Conservation (phyloP, 495 filamentous ascomycete genomes). For the Aspergillus ostianus region DNA sequence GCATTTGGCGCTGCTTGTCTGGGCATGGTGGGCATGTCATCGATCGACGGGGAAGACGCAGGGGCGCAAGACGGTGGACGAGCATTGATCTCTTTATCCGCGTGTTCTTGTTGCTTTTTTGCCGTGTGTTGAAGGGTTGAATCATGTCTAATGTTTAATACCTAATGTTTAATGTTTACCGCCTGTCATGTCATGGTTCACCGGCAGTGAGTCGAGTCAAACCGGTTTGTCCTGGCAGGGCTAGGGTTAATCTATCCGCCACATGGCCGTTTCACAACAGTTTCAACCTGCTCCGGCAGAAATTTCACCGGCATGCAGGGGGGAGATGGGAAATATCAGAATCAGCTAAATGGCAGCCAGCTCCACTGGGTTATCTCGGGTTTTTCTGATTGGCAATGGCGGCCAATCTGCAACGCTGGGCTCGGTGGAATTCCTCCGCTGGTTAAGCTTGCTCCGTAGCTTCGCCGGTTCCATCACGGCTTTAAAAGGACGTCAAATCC, state of each 20-base stretch:
- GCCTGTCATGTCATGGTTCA: background rate
- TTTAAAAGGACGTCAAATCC: background rate
- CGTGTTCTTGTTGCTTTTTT: background rate
- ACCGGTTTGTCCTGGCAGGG: background rate
- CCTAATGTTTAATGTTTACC: background rate
- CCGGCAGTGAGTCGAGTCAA: background rate
- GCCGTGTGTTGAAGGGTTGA: background rate
- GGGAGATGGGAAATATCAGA: background rate
- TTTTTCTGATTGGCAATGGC: background rate
- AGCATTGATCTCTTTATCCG: background rate
- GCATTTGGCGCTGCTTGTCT: conserved; percentile 6
- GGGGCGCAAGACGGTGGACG: background rate
- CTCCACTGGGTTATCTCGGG: background rate
- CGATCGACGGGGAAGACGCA: background rate
- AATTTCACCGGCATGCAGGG: background rate
- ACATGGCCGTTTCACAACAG: background rate
- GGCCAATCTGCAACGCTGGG: background rate
- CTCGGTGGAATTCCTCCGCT: background rate
- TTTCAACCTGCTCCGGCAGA: background rate
- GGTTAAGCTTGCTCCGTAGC: background rate
- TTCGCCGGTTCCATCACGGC: background rate
- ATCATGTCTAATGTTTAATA: background rate
- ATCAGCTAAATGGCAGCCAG: background rate
- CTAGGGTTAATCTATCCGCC: background rate
- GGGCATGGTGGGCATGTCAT: conserved; percentile 6